These are phyloP conservation scores for Nitzschia inconspicua DNA, from an alignment of 108 stramenopile species.

Conservation along the genomic window DNA sequence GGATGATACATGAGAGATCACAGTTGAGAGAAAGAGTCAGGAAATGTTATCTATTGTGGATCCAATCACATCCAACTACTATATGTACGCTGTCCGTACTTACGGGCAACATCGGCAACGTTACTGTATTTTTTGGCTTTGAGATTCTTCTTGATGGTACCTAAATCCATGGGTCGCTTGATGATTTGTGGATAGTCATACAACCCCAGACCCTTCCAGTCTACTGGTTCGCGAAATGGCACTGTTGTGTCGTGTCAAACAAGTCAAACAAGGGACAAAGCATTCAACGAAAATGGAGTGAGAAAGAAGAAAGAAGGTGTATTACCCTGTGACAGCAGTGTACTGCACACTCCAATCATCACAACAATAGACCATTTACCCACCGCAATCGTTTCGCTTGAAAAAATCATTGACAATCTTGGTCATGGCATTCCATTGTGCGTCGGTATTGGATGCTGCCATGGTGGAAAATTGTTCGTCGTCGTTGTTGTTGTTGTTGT, in stretches of 20 bases:
- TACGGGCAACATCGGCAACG: conserved; percentile 63
- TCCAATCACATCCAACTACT: too few relatives aligned
- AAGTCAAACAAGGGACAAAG: too few relatives aligned
- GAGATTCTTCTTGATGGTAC: conserved; percentile 84
- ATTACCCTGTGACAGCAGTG: background rate
- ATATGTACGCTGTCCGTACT: too few relatives aligned
- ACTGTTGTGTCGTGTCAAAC: conserved; percentile 28
- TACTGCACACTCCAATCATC: too few relatives aligned
- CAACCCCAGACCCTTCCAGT: conserved; percentile 91
- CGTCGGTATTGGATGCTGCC: too few relatives aligned
- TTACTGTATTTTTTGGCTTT: conserved; percentile 69
- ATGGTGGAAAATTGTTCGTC: too few relatives aligned
- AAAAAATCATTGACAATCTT: conserved; percentile 66
- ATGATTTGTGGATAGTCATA: conserved; percentile 92
- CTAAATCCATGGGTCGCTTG: conserved; percentile 96
- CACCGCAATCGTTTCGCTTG: conserved; percentile 73
- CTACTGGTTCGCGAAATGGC: conserved; percentile 95
- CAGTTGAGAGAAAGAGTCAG: too few relatives aligned
- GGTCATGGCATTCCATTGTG: conserved; percentile 57
- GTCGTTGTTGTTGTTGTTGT: too few relatives aligned
- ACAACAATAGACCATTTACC: conserved; percentile 10
- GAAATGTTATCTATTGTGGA: too few relatives aligned
- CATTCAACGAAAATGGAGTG: background rate
- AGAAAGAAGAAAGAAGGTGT: background rate
- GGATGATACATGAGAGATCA: too few relatives aligned